phyloP scores from a whole-genome alignment of 306 rosid genomes.

The Psophocarpus tetragonolobus region DNA sequence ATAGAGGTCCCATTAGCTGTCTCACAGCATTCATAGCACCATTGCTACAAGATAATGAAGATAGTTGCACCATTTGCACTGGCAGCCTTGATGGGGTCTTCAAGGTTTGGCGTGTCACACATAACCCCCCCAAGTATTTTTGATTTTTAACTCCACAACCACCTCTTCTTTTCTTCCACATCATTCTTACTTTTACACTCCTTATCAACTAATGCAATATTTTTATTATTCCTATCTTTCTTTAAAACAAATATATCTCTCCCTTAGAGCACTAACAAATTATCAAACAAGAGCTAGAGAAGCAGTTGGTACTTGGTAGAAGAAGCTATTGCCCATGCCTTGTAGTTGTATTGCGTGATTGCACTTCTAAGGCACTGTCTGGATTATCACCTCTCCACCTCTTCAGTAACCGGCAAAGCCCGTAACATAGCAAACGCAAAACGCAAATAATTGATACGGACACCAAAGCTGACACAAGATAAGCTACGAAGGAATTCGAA shows the following conservation, averaged over 20 bases:
- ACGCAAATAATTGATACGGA: conserved; percentile 35
- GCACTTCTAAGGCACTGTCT: conserved; percentile 27
- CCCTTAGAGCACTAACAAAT: no score
- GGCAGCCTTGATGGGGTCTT: conserved; percentile 91
- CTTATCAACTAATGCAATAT: no score
- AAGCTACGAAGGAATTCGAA: conserved; percentile 36
- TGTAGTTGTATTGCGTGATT: background rate
- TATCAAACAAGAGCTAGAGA: no score
- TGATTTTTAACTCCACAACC: no score
- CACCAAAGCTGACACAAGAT: conserved; percentile 42
- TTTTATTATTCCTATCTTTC: no score
- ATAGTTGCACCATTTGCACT: conserved; percentile 63
- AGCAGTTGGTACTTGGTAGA: background rate
- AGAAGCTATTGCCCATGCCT: background rate
- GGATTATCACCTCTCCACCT: background rate
- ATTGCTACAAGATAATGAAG: conserved; percentile 48
- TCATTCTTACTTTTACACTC: no score
- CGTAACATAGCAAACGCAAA: conserved; percentile 42
- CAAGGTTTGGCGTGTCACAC: conserved; percentile 79
- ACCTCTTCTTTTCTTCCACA: no score
- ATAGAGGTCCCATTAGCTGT: conserved; percentile 82
- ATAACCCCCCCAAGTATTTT: conserved; percentile 56
- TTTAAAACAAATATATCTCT: no score
- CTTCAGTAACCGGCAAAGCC: conserved; percentile 26
- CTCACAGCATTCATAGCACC: conserved; percentile 47